These are phyloP conservation scores for Akanthomyces uredinophilus DNA, from an alignment of 2,329 filamentous ascomycete species.

Conservation along the genomic window DNA sequence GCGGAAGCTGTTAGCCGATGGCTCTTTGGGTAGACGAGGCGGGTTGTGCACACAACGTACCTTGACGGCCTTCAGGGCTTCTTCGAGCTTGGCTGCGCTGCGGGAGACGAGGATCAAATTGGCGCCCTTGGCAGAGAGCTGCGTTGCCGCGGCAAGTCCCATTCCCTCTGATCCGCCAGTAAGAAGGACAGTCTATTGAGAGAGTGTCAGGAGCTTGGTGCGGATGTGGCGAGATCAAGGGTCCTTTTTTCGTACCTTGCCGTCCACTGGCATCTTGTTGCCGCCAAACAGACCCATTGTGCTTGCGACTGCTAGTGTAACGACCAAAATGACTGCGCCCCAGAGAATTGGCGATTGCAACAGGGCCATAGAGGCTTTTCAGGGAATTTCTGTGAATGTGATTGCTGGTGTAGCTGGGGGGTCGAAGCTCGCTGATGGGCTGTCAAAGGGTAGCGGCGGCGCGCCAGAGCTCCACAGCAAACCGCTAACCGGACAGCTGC, in stretches of 20 bases:
- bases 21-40: conserved; percentile 1
- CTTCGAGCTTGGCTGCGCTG: conserved; percentile 66
- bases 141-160: conserved; percentile 68
- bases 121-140: conserved; percentile 78
- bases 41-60: conserved; percentile 34
- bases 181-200: conserved; percentile 69
- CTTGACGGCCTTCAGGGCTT: conserved; percentile 60
- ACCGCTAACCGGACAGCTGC: background rate
- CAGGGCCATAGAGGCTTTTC: conserved; percentile 1
- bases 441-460: background rate
- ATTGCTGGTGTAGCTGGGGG: background rate
- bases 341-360: conserved; percentile 17
- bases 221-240: conserved; percentile 3
- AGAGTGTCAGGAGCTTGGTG: background rate
- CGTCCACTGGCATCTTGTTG: conserved; percentile 78
- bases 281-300: conserved; percentile 64
- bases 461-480: conserved; percentile 1
- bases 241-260: conserved; percentile 53
- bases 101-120: conserved; percentile 83
- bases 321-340: conserved; percentile 25
- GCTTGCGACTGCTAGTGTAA: conserved; percentile 31
- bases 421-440: background rate
- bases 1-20: conserved; percentile 13
- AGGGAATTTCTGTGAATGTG: background rate
- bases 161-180: conserved; percentile 93